A percentile compares a stretch with the other conserved stretches of the same genome.
Evolutionary conservation across 164 flowering plant genomes (phyloP).

Genomic region (Berberis vulgaris): DNA sequence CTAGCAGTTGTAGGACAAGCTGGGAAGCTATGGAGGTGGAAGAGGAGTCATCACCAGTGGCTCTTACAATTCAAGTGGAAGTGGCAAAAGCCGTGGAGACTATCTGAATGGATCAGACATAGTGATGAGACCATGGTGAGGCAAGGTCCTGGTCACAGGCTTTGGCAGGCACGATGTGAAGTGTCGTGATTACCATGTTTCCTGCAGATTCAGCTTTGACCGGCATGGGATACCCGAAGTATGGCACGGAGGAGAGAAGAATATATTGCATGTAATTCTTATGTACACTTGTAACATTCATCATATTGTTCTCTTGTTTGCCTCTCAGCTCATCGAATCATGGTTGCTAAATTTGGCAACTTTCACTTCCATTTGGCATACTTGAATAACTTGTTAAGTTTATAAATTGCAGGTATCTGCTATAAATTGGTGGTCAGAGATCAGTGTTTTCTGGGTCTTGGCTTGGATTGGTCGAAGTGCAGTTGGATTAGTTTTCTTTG

Average conservation of each 20-base stretch:
- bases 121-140: constrained; percentile 84
- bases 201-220: constrained; percentile 21
- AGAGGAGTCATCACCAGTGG: constrained; percentile 99
- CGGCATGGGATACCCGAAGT: constrained; percentile 16
- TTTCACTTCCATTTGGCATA: too few species aligned
- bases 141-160: constrained; percentile 64
- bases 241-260: constrained; percentile 17
- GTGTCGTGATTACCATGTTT: constrained; percentile 3
- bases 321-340: neutral
- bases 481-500: constrained; percentile 10
- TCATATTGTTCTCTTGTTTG: neutral
- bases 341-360: too few species aligned
- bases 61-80: constrained; percentile 93
- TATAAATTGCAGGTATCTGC: constrained; percentile 6
- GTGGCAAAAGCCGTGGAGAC: constrained; percentile 99
- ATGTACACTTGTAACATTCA: neutral
- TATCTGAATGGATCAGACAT: constrained; percentile 92
- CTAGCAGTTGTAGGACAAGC: constrained; percentile 59
- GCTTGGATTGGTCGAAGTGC: constrained; percentile 8
- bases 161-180: constrained; percentile 36
- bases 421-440: constrained; percentile 10
- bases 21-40: constrained; percentile 95
- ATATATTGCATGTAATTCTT: constrained; percentile 29
- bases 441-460: constrained; percentile 4
- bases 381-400: neutral